These are phyloP conservation scores for Trypanosoma theileri DNA, from an alignment of 208 protist genomes.

Conservation along the genomic window DNA sequence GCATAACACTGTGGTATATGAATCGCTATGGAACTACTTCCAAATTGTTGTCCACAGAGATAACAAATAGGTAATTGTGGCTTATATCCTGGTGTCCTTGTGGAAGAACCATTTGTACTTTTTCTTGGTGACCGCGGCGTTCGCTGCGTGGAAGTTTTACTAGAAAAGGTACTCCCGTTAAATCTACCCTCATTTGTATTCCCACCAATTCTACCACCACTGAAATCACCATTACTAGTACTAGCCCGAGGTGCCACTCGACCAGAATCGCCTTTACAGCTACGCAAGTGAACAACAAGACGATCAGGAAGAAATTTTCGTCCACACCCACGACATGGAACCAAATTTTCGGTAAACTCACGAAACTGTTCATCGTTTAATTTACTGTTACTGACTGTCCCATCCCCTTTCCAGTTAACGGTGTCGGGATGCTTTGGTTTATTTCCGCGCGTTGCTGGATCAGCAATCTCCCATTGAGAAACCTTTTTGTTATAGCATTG, in stretches of 20 bases:
- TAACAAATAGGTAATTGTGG: constrained; percentile 79
- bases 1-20: constrained; percentile 89
- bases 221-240: not conserved
- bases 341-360: constrained; percentile 79
- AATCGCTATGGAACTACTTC: constrained; percentile 77
- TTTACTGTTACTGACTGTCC: constrained; percentile 32
- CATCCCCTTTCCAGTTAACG: constrained; percentile 63
- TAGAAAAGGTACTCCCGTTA: constrained; percentile 2
- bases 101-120: constrained; percentile 11
- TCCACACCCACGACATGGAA: constrained; percentile 79
- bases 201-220: constrained; percentile 1
- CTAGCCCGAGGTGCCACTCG: constrained; percentile 7
- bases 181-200: constrained; percentile 1
- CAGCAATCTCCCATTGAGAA: constrained; percentile 66
- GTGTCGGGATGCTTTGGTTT: constrained; percentile 78
- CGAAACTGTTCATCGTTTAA: constrained; percentile 79
- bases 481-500: constrained; percentile 90
- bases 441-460: constrained; percentile 60
- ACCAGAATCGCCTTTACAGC: constrained; percentile 62
- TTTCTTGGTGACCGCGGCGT: constrained; percentile 14
- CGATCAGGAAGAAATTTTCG: constrained; percentile 91
- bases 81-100: constrained; percentile 28
- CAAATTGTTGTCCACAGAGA: constrained; percentile 87
- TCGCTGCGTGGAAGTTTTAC: constrained; percentile 3
- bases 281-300: constrained; percentile 85